phyloP scores from a whole-genome alignment of 192 early-diverging fungal genomes.

The Backusella sp. region DNA sequence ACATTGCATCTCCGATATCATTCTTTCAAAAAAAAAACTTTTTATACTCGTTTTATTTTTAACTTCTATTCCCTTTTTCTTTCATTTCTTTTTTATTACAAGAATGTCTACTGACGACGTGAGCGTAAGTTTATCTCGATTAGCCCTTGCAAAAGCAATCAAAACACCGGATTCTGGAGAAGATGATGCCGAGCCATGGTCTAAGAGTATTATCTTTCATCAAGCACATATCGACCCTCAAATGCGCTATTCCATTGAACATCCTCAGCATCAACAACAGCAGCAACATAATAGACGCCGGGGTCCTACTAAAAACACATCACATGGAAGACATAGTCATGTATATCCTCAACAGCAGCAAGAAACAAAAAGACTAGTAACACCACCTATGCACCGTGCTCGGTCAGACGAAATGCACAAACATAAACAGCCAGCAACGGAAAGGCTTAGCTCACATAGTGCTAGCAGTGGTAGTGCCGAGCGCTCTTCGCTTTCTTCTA shows the following conservation, averaged over 20 bases:
- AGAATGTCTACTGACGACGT: constrained; percentile 34
- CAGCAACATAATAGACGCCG: neutral
- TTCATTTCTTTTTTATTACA: neutral
- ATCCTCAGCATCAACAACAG: constrained; percentile 11
- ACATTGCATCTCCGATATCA: constrained; percentile 2
- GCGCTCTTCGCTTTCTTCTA: neutral
- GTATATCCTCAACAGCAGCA: constrained; percentile 8
- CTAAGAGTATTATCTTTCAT: constrained; percentile 35
- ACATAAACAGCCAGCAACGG: neutral
- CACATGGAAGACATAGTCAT: constrained; percentile 3
- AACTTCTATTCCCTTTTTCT: constrained; percentile 7
- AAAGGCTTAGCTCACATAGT: neutral
- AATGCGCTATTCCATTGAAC: constrained; percentile 17
- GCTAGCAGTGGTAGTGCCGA: neutral
- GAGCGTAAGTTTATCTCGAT: constrained; percentile 32
- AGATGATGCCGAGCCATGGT: constrained; percentile 32
- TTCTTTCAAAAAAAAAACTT: constrained; percentile 5
- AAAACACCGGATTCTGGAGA: constrained; percentile 34
- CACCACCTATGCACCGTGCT: neutral
- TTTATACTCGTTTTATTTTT: constrained; percentile 3
- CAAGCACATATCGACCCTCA: constrained; percentile 25
- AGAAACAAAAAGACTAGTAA: neutral
- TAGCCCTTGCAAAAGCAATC: constrained; percentile 38
- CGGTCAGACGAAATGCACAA: neutral
- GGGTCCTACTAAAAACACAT: neutral